Base-by-base conservation (phyloP, 2,329 filamentous ascomycete genomes). In the Paracamarosporium sp. region DNA sequence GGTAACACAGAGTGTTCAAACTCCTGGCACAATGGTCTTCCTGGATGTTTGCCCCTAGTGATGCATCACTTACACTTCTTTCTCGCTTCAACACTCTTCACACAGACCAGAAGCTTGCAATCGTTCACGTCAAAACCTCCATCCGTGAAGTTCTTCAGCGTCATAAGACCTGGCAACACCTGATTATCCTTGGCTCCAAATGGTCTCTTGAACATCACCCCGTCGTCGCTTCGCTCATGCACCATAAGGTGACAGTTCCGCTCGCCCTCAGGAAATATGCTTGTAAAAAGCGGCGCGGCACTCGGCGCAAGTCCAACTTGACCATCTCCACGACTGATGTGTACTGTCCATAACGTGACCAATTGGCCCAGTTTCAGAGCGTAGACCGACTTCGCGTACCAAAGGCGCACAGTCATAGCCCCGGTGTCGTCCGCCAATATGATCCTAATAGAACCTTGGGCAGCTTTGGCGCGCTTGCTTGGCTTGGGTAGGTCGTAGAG, bases 221-320 rank as follows among this genome's bases (percentile, higher is more conserved):
- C 71, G 33, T 79, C 73, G 50, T 82, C 80, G 38, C 73, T 76
- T 27, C 81, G 80, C n/a, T 80, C 74, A 52, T 87, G 81, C 11
- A 87, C 70, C 70, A 82, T 81, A 48, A 88, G 74, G 57, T 86
- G 81, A 41, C 82, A 85, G 40, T 79, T 79, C 6, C 80, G 79
- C 53, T 85, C 81, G 7, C 84, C 79, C 38, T 85, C 83, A 0
- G 85, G 86, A 52, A 86, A 87, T 28, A 89, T 79, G n/a, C 81
- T 83, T 0, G 83, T 82, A 51, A 82, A 82, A 20, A 84, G 71
- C 1, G 80, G 78, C 51, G 84, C 84, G 38, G 72, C 77, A 0
- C 77, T 75, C 13, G 74, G 76, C 0, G 78, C 75, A 11, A 82
- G 70, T 5, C 66, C 70, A 2, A 73, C 74, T 27, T 77, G 73